Evolutionary conservation across 129 eudicot genomes (phyloP), one percentile per base, ranked within the genome.

Genomic region (Helianthus annuus): DNA sequence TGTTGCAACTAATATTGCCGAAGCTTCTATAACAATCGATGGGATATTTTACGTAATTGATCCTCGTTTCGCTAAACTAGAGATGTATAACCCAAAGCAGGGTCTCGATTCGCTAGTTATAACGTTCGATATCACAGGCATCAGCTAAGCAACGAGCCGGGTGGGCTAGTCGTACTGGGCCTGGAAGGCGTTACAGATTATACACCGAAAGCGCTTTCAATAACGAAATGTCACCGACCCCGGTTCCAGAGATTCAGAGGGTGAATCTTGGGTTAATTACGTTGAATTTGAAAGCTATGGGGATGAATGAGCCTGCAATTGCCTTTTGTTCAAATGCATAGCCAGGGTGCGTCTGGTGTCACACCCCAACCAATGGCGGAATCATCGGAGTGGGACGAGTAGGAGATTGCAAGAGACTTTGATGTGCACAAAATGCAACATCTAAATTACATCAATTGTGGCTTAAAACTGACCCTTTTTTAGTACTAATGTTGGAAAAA

Each of bases 241-340:
- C 97, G 1, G 82, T 88, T 80, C 97, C 97, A 0, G 96, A 91
- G 68, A 91, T 88, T n/a, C 97, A 91, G 55, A 82, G 92, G 73
- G 86, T 78, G 75, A 82, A 66, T 29, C 62, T 83, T 75, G 52
- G 80, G 38, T 72, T 72, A 17, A 60, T 82, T 11, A 86, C 92
- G 9, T 82, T 91, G 14, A 81, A 64, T 13, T 76, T 91, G 85
- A 91, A 91, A 77, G 97, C 97, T 5, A 91, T 91, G 97, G 97
- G 97, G 15, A 85, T 91, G 38, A 88, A 88, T 73, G 97, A 91
- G 22, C 22, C 22, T 19, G 0, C 22, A 19, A 19, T 0, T 19
- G 22, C 22, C 22, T 19, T 19, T 19, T 19, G 22, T 19, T 19
- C 22, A 19, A 19, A 19, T 19, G 22, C 22, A 19, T 19, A 19